Evolutionary conservation across 768 basidiomycete species (phyloP).

Genomic region (Suillus cothurnatus): DNA sequence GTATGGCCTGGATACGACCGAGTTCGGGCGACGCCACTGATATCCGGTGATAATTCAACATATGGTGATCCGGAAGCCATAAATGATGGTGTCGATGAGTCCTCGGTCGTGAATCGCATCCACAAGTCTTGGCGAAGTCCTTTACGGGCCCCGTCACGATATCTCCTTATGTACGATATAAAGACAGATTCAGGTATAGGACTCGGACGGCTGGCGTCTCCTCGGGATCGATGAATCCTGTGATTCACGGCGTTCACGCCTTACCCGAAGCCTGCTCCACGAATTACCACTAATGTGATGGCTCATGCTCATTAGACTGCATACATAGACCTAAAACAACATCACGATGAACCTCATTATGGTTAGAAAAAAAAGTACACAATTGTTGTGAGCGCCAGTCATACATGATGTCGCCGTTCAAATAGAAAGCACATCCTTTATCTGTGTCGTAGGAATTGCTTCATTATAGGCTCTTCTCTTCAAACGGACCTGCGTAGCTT

Average conservation of each 20-base stretch:
- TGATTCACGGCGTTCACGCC: not conserved
- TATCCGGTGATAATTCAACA: not conserved
- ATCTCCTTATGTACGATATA: not conserved
- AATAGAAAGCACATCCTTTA: slow-evolving; percentile 34
- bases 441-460: slow-evolving; percentile 59
- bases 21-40: not conserved
- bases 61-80: not conserved
- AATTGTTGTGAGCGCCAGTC: not conserved
- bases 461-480: slow-evolving; percentile 48
- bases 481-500: slow-evolving; percentile 57
- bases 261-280: not conserved
- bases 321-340: too few relatives aligned
- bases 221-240: not conserved
- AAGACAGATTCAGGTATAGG: not conserved
- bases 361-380: not conserved
- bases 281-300: not conserved
- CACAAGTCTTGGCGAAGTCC: not conserved
- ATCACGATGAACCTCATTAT: not conserved
- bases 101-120: not conserved
- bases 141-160: not conserved
- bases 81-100: not conserved
- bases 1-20: not conserved
- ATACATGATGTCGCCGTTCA: slow-evolving; percentile 5
- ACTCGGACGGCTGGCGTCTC: not conserved
- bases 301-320: not conserved